Percentiles rank a stretch among this genome's conserved stretches.
Evolutionary conservation across 108 stramenopile genomes (phyloP).

Genomic region (Pseudonitzschia delicatissima): DNA sequence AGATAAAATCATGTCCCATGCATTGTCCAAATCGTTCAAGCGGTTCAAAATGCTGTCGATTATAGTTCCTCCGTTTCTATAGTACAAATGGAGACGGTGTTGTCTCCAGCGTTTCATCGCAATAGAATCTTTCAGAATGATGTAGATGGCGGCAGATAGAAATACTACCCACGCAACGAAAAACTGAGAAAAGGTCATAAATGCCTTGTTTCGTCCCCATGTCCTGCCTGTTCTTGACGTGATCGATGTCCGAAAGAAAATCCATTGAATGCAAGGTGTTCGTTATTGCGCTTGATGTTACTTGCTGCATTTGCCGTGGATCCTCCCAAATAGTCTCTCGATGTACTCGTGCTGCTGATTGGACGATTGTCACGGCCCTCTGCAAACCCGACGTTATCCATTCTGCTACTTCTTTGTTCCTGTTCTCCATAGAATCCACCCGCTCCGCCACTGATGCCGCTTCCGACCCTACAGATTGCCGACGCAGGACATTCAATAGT

Average conservation of each 20-base stretch:
- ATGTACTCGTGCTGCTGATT: constrained; percentile 1
- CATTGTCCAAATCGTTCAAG: constrained; percentile 23
- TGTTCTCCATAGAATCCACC: neutral
- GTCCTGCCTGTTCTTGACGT: neutral
- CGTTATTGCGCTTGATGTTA: constrained; percentile 11
- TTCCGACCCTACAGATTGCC: constrained; percentile 2
- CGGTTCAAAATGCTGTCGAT: constrained; percentile 17
- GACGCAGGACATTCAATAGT: constrained; percentile 20
- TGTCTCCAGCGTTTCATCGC: neutral
- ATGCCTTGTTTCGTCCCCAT: neutral
- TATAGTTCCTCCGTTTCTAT: neutral
- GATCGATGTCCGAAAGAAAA: neutral
- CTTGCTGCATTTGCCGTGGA: constrained; percentile 14
- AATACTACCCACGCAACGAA: constrained; percentile 29
- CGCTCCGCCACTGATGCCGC: too few species aligned
- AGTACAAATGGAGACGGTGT: neutral
- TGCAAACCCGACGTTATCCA: constrained; percentile 1
- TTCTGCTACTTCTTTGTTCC: neutral
- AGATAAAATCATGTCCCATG: constrained; percentile 7
- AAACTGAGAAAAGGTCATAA: constrained; percentile 26
- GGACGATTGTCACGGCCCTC: constrained; percentile 14
- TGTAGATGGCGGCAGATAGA: neutral
- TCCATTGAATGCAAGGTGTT: neutral
- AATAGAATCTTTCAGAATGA: constrained; percentile 11
- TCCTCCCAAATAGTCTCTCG: constrained; percentile 11